Conservation (phyloP, 2,329 filamentous ascomycete species). For the Emmonsia crescens region DNA sequence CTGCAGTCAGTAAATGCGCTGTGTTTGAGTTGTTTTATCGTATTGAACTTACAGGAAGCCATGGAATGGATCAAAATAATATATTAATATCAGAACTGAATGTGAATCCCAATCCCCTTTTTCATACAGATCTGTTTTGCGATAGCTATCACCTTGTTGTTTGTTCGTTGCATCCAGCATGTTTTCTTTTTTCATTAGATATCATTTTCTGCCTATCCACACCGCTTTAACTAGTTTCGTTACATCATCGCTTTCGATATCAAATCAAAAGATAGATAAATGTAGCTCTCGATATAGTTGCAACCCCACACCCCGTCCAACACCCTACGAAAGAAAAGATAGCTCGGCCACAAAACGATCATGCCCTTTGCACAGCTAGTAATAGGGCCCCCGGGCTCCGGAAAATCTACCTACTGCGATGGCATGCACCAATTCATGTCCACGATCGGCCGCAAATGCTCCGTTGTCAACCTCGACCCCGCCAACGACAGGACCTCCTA, state of each 20-base stretch:
- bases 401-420: conserved; percentile 97
- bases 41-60: background rate
- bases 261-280: too few relatives aligned
- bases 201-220: background rate
- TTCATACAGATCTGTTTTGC: background rate
- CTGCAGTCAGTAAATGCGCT: background rate
- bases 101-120: background rate
- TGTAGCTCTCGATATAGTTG: background rate
- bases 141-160: background rate
- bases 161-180: background rate
- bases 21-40: background rate
- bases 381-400: conserved; percentile 85
- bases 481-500: conserved; percentile 92
- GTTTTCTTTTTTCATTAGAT: background rate
- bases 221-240: background rate
- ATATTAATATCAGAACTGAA: background rate
- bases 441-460: conserved; percentile 89
- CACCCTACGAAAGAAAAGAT: background rate
- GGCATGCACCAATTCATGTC: conserved; percentile 98
- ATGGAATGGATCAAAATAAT: background rate
- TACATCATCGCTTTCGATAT: background rate
- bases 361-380: conserved; percentile 66
- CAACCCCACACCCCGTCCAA: background rate
- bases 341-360: background rate
- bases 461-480: conserved; percentile 90